A percentile compares a stretch with the other conserved stretches of the same genome.
These are phyloP conservation scores for Oenanthe javanica DNA, from an alignment of 140 eudicot species.

Conservation along the genomic window DNA sequence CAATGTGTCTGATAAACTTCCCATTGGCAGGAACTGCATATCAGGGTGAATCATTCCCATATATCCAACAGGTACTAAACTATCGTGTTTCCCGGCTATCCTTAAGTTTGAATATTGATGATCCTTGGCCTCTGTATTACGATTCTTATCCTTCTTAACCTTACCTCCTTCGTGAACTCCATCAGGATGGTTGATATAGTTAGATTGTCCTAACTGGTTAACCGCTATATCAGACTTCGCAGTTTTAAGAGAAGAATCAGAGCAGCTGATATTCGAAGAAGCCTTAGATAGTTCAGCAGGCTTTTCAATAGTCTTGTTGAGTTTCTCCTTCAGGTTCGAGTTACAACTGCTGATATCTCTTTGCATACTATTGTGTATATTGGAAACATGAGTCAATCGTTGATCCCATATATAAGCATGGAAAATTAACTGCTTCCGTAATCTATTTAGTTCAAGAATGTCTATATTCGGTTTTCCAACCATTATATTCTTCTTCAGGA, in stretches of 20 bases:
- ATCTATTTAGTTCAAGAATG: conserved; percentile 38
- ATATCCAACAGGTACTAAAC: conserved; percentile 10
- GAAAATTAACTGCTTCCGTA: conserved; percentile 31
- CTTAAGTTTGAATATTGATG: conserved; percentile 12
- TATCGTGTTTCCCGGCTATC: conserved; percentile 1
- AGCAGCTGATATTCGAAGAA: conserved; percentile 19
- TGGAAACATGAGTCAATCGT: conserved; percentile 26
- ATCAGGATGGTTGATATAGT: conserved; percentile 4
- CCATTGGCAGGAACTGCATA: conserved; percentile 20
- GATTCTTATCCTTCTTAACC: conserved; percentile 6
- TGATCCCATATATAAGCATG: conserved; percentile 53
- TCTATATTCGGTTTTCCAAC: conserved; percentile 27
- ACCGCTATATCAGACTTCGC: not conserved
- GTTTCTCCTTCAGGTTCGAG: conserved; percentile 18
- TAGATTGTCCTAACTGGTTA: conserved; percentile 15
- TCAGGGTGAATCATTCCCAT: conserved; percentile 28
- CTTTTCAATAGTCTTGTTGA: conserved; percentile 18
- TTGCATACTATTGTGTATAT: conserved; percentile 1
- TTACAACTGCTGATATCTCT: conserved; percentile 10
- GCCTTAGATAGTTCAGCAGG: conserved; percentile 14
- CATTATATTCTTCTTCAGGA: conserved; percentile 16
- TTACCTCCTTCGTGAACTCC: conserved; percentile 12
- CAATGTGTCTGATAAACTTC: conserved; percentile 31
- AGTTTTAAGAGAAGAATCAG: conserved; percentile 22
- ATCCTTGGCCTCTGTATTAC: conserved; percentile 9